Percentiles rank a stretch among this genome's conserved stretches.
These are phyloP conservation scores for Paramyrothecium sp. DNA, from an alignment of 2,329 filamentous ascomycete genomes.

Conservation along the genomic window DNA sequence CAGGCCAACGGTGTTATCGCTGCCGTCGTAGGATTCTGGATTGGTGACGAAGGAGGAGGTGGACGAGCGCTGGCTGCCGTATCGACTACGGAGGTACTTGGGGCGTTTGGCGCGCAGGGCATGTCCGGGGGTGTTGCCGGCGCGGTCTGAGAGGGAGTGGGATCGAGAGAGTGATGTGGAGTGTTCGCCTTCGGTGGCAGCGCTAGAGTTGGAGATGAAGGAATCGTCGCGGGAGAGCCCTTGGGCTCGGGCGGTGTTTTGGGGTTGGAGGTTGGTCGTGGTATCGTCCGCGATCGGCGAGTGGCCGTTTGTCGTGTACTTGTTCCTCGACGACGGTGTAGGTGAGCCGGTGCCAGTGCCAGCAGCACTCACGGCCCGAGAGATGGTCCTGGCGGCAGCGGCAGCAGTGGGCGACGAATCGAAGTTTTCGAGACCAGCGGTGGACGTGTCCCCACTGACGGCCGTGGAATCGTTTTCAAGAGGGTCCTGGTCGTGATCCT, in stretches of 20 bases:
- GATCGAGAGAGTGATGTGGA: slow-evolving; percentile 22
- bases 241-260: slow-evolving; percentile 12
- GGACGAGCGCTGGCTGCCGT: slow-evolving; percentile 58
- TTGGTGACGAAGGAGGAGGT: slow-evolving; percentile 58
- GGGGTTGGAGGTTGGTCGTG: slow-evolving; percentile 11
- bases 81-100: slow-evolving; percentile 57
- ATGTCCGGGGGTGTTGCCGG: slow-evolving; percentile 44
- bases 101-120: slow-evolving; percentile 48
- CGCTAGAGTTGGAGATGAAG: slow-evolving; percentile 23
- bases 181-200: slow-evolving; percentile 24
- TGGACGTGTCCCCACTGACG: slow-evolving; percentile 43
- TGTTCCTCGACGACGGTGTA: neutral
- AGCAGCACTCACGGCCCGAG: slow-evolving; percentile 48
- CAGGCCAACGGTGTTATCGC: slow-evolving; percentile 67
- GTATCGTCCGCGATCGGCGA: slow-evolving; percentile 3
- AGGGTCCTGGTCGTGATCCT: neutral
- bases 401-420: slow-evolving; percentile 57
- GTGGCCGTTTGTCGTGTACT: neutral
- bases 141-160: slow-evolving; percentile 36
- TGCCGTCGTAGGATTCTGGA: slow-evolving; percentile 57
- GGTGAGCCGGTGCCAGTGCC: slow-evolving; percentile 20
- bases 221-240: slow-evolving; percentile 26
- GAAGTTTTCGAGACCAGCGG: slow-evolving; percentile 44
- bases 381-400: slow-evolving; percentile 51
- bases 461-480: slow-evolving; percentile 19